Percentiles rank a stretch among this genome's conserved stretches.
These are phyloP conservation scores for Plasmopara halstedii DNA, from an alignment of 352 stramenopile genomes.

Conservation along the genomic window DNA sequence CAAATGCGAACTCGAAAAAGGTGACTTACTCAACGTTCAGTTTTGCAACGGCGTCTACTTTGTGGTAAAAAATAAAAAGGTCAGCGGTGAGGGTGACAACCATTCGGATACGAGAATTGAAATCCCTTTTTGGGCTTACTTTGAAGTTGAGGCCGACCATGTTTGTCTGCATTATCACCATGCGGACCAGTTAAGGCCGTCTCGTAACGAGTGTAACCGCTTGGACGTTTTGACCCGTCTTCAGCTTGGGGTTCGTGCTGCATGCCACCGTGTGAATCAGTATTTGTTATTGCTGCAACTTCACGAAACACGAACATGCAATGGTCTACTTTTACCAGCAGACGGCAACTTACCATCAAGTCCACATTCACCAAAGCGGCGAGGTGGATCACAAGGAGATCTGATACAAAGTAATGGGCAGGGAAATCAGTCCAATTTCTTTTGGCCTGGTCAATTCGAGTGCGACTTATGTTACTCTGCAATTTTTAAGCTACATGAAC, in stretches of 20 bases:
- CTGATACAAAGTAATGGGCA: constrained; percentile 8
- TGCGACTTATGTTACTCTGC: constrained; percentile 73
- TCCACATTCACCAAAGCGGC: constrained; percentile 32
- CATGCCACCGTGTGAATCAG: constrained; percentile 81
- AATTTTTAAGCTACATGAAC: constrained; percentile 75
- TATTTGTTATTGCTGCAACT: constrained; percentile 76
- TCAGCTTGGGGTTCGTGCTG: constrained; percentile 54
- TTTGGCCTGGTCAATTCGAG: constrained; percentile 84
- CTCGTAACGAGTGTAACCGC: constrained; percentile 30
- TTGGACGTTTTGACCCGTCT: constrained; percentile 62
- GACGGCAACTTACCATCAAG: constrained; percentile 27
- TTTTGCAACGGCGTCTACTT: constrained; percentile 64
- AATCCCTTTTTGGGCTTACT: constrained; percentile 79
- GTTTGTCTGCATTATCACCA: constrained; percentile 61
- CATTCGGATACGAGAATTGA: constrained; percentile 14
- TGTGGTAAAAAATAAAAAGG: constrained; percentile 33
- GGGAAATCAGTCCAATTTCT: constrained; percentile 38
- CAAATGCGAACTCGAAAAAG: constrained; percentile 45
- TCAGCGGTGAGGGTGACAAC: neutral
- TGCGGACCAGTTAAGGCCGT: constrained; percentile 22
- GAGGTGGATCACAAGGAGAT: constrained; percentile 18
- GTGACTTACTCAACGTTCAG: constrained; percentile 38
- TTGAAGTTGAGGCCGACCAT: constrained; percentile 44
- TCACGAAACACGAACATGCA: constrained; percentile 77
- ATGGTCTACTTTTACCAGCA: constrained; percentile 52